Evolutionary conservation across 139 green algal genomes (phyloP).

Genomic region (Micractinium sp.): DNA sequence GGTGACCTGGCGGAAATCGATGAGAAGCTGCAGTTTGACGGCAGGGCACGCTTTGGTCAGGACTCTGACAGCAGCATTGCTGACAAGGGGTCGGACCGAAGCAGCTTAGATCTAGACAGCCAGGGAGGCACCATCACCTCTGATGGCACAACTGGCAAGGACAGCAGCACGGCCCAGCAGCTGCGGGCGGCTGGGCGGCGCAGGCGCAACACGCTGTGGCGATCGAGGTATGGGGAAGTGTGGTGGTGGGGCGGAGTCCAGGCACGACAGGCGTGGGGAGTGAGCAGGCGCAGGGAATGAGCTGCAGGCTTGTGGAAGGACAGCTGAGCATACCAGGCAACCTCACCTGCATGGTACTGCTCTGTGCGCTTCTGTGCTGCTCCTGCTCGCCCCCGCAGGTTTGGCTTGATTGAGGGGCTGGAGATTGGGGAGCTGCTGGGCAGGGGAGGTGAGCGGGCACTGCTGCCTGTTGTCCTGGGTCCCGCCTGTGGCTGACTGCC

Average conservation of each 20-base stretch:
- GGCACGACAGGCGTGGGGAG: background rate
- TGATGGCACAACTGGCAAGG: background rate
- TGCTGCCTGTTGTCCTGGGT: background rate
- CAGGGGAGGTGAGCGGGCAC: background rate
- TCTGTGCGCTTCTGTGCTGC: background rate
- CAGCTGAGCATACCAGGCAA: background rate
- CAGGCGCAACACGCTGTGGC: background rate
- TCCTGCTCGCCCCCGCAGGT: background rate
- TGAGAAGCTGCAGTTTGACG: background rate
- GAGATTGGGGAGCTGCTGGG: slow-evolving; percentile 14
- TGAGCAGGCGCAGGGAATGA: background rate
- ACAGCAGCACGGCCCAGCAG: too few relatives aligned
- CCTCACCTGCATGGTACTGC: background rate
- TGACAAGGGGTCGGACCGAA: background rate
- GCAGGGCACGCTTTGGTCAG: background rate
- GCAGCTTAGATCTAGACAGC: background rate
- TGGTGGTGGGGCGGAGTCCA: too few relatives aligned
- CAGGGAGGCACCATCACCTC: background rate
- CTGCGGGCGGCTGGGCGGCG: too few relatives aligned
- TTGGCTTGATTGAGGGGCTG: slow-evolving; percentile 20
- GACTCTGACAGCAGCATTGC: background rate
- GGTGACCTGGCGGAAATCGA: background rate
- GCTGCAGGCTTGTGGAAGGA: background rate
- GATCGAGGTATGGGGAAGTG: background rate
- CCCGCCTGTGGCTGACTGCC: background rate